A percentile compares a stretch with the other conserved stretches of the same genome.
phyloP scores from a whole-genome alignment of 805 yeast genomes.

The Candida boidinii region DNA sequence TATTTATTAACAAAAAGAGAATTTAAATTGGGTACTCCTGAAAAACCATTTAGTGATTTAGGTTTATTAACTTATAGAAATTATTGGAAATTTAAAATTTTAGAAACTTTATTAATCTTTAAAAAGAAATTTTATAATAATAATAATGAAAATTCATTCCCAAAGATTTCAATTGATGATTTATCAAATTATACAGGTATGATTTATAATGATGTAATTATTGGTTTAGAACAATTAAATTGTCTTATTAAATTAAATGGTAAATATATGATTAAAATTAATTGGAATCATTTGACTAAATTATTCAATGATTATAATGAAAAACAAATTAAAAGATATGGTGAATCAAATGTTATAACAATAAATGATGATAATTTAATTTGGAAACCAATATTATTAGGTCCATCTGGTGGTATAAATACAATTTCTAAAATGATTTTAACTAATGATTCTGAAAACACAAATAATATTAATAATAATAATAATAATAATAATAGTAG shows the following conservation, averaged over 20 bases:
- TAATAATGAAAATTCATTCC: neutral
- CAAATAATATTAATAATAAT: slow-evolving; percentile 1
- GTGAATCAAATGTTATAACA: slow-evolving; percentile 36
- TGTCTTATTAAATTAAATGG: slow-evolving; percentile 45
- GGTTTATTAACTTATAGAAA: slow-evolving; percentile 81
- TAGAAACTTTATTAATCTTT: slow-evolving; percentile 44
- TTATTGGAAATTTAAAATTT: slow-evolving; percentile 71
- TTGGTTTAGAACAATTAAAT: slow-evolving; percentile 72
- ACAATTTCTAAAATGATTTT: slow-evolving; percentile 39
- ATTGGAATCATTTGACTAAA: slow-evolving; percentile 32
- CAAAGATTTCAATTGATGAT: slow-evolving; percentile 43
- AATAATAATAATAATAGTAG: slow-evolving; percentile 1
- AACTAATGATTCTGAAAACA: slow-evolving; percentile 9
- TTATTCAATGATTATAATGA: slow-evolving; percentile 42
- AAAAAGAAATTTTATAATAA: slow-evolving; percentile 8
- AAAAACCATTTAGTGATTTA: slow-evolving; percentile 82
- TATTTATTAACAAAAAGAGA: slow-evolving; percentile 72
- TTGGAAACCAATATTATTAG: slow-evolving; percentile 81
- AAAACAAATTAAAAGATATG: no score
- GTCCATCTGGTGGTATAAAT: slow-evolving; percentile 81
- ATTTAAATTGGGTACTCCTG: slow-evolving; percentile 83
- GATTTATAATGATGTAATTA: slow-evolving; percentile 78
- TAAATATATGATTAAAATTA: slow-evolving; percentile 45
- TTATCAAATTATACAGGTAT: slow-evolving; percentile 72
- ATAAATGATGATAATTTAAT: slow-evolving; percentile 47